phyloP scores from a whole-genome alignment of 2,329 filamentous ascomycete species.

The Fusarium sp. region DNA sequence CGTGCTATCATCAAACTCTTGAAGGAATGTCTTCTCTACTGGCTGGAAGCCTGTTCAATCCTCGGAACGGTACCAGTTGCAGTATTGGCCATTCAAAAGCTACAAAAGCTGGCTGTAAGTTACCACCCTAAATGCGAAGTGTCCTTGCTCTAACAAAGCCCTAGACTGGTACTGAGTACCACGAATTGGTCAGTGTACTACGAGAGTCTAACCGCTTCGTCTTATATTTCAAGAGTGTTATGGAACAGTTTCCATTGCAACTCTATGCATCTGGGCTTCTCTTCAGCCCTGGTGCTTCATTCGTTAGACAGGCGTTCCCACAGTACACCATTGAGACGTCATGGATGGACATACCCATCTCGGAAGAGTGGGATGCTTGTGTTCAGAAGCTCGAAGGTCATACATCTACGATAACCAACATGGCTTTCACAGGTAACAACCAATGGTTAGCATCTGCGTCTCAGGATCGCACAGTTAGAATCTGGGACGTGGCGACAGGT shows the following conservation, averaged over 20 bases:
- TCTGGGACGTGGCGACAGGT: neutral
- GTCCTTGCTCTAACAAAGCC: neutral
- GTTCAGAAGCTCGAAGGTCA: neutral
- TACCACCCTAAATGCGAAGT: too few species aligned
- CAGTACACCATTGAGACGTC: neutral
- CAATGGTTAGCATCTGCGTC: neutral
- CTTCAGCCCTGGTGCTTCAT: neutral
- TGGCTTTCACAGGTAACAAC: neutral
- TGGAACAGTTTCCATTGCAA: neutral
- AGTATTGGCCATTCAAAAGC: neutral
- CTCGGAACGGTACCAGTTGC: accelerated
- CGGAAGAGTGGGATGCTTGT: neutral
- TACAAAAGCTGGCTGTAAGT: neutral
- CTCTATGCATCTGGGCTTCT: neutral
- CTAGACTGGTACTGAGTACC: neutral
- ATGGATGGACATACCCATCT: neutral
- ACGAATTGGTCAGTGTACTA: neutral
- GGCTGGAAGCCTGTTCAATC: neutral
- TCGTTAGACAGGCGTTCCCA: neutral
- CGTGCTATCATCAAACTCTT: neutral
- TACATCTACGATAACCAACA: neutral
- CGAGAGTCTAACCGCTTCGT: neutral
- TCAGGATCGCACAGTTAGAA: neutral
- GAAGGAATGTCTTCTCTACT: neutral
- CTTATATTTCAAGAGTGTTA: neutral